These are phyloP conservation scores for Lachancea meyersii DNA, from an alignment of 805 yeast species.

Conservation along the genomic window DNA sequence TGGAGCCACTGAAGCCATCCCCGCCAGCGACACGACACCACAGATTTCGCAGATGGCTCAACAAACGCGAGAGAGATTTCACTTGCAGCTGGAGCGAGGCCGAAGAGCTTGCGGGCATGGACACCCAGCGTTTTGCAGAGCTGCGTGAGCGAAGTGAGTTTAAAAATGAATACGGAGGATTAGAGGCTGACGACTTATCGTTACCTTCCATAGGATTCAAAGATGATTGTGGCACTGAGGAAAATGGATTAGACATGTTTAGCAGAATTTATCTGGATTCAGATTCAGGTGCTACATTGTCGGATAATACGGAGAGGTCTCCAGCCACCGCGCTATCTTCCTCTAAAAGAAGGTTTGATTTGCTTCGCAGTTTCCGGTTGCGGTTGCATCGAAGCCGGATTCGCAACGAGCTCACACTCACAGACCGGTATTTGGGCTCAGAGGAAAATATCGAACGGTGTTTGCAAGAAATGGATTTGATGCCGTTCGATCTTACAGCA, in stretches of 20 bases:
- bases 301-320: not conserved
- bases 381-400: slow-evolving; percentile 5
- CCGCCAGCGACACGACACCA: slow-evolving; percentile 4
- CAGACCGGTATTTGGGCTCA: slow-evolving; percentile 10
- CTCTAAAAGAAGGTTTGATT: not conserved
- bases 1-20: not conserved
- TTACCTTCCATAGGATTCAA: not conserved
- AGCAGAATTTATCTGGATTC: slow-evolving; percentile 4
- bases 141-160: not conserved
- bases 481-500: slow-evolving; percentile 8
- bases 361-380: slow-evolving; percentile 5
- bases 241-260: slow-evolving; percentile 2
- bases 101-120: not conserved
- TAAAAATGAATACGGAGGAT: not conserved
- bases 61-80: slow-evolving; percentile 1
- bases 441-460: slow-evolving; percentile 8
- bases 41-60: slow-evolving; percentile 8
- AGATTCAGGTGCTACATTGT: slow-evolving; percentile 5
- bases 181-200: not conserved
- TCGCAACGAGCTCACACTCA: slow-evolving; percentile 5
- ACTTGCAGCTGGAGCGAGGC: slow-evolving; percentile 6
- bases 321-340: not conserved
- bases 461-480: slow-evolving; percentile 9
- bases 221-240: not conserved
- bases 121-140: not conserved